Base-by-base conservation (phyloP, 148 eudicot genomes). In the Heliosperma pusillum region DNA sequence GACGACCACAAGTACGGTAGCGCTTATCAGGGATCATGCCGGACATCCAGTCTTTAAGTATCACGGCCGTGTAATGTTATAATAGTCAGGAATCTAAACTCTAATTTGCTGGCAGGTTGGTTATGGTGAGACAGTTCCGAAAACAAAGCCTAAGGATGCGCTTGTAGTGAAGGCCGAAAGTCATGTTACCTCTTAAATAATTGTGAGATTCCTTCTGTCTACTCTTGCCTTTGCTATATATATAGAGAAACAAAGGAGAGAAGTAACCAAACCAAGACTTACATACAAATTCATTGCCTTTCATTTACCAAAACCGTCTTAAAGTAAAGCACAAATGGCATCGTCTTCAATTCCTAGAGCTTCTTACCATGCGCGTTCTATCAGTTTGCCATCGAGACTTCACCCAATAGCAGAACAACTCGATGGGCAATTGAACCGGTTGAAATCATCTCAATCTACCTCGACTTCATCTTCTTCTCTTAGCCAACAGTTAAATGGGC, bases 291-390 rank as follows among this genome's bases (percentile, higher is more conserved):
- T 70, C 27, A 52, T 60, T 45, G 65, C 71, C 75, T 79, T 70
- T 13, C 20, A 13, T 21, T 27, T 11, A 12, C 66, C 53, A 5
- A 57, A n/a, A n/a, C n/a, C n/a, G n/a, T n/a, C n/a, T n/a, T n/a
- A n/a, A 45, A 40, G 20, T 17, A 6, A 33, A 66, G 0, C 24
- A 40, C n/a, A 55, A 66, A 40, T 83, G 86, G 78, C 86, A 21
- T 70, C 76, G 27, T 63, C 81, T 30, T 57, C 42, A 63, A 69
- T 74, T 75, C 3, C 71, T 21, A 68, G 44, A 21, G 19, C 56
- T 2, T 42, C 71, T 68, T 45, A 58, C 76, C 81, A 72, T 45
- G 73, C 78, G 16, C 82, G 86, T 26, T 84, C 86, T 11, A 67
- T n/a, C n/a, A n/a, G n/a, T n/a, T n/a, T n/a, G n/a, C n/a, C n/a